phyloP scores from a whole-genome alignment of 176 grass and related monocot genomes.

The Saccharum spontaneum region DNA sequence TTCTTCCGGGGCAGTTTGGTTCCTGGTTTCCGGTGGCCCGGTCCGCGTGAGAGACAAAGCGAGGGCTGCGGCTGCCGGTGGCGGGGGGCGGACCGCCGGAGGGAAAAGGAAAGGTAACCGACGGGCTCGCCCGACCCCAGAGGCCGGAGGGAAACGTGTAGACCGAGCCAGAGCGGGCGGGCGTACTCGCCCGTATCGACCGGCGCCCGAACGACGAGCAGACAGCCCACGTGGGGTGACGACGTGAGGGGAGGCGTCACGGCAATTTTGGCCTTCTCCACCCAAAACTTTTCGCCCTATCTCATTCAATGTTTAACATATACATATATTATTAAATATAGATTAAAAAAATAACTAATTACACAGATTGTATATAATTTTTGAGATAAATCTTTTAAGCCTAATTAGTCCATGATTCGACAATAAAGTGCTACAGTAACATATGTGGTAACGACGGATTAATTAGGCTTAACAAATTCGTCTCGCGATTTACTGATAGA shows the following conservation, averaged over 20 bases:
- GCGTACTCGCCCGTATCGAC: not conserved
- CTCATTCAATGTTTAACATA: no score
- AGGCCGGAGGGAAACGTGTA: not conserved
- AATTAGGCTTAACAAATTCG: no score
- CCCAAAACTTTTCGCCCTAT: no score
- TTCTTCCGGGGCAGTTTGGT: slow-evolving; percentile 9
- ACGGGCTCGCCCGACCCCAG: not conserved
- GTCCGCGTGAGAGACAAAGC: slow-evolving; percentile 27
- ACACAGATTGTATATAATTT: no score
- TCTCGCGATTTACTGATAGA: no score
- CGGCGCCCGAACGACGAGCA: not conserved
- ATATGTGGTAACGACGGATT: no score
- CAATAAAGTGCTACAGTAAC: no score
- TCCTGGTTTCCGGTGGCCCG: slow-evolving; percentile 35
- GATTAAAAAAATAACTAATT: no score
- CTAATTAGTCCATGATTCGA: no score
- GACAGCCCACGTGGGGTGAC: slow-evolving; percentile 19
- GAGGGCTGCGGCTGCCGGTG: not conserved
- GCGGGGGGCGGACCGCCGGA: not conserved
- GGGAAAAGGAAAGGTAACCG: slow-evolving; percentile 24
- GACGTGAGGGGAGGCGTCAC: not conserved
- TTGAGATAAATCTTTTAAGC: no score
- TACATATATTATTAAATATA: no score
- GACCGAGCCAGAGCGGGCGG: not conserved
- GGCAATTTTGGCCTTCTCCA: no score